Percentiles rank a stretch among this genome's conserved stretches.
Evolutionary conservation across 2,329 filamentous ascomycete genomes (phyloP).

Genomic region (Cercospora berteroae): DNA sequence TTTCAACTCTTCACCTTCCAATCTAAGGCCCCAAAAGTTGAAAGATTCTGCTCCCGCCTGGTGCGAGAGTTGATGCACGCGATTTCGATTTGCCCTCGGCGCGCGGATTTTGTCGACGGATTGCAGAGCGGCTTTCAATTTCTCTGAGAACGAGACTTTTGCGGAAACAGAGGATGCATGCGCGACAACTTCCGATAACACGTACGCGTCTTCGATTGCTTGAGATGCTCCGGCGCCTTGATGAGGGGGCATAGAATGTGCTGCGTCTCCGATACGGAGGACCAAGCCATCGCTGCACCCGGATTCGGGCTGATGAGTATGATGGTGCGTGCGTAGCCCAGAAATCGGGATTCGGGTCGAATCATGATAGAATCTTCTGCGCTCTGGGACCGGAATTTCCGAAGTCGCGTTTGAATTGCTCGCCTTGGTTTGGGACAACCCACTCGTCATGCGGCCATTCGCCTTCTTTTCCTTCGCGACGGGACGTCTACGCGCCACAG

Average conservation of each 20-base stretch:
- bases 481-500: slow-evolving; percentile 43
- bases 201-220: slow-evolving; percentile 56
- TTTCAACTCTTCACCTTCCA: slow-evolving; percentile 24
- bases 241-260: slow-evolving; percentile 64
- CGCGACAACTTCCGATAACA: slow-evolving; percentile 32
- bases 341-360: slow-evolving; percentile 45
- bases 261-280: slow-evolving; percentile 65
- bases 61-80: slow-evolving; percentile 22
- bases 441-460: slow-evolving; percentile 43
- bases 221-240: slow-evolving; percentile 60
- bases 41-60: slow-evolving; percentile 23
- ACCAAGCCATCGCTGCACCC: slow-evolving; percentile 45
- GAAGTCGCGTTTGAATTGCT: slow-evolving; percentile 45
- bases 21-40: slow-evolving; percentile 17
- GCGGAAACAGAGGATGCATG: neutral
- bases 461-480: slow-evolving; percentile 37
- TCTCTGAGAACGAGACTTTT: too few species aligned
- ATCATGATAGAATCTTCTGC: slow-evolving; percentile 38
- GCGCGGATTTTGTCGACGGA: slow-evolving; percentile 23
- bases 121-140: slow-evolving; percentile 23
- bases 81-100: slow-evolving; percentile 19
- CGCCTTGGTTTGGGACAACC: slow-evolving; percentile 42
- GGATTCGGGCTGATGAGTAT: slow-evolving; percentile 32
- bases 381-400: slow-evolving; percentile 44
- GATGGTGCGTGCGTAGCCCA: slow-evolving; percentile 53